Percentiles rank a stretch among this genome's conserved stretches.
phyloP scores from a whole-genome alignment of 768 basidiomycete genomes.

The Paxillus ammoniavirescens region DNA sequence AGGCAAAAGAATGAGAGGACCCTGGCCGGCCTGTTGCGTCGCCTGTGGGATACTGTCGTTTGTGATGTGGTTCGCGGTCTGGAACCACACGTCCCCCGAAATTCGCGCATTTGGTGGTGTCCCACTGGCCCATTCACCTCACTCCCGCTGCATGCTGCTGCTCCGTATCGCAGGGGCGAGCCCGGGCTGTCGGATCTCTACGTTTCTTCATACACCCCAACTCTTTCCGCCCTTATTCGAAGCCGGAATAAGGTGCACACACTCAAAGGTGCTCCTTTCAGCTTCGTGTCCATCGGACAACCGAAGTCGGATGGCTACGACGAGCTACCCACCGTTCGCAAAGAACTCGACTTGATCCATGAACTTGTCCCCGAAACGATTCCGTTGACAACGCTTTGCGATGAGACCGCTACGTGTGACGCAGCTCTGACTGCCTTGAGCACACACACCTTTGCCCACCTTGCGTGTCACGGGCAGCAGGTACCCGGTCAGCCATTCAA shows the following conservation, averaged over 20 bases:
- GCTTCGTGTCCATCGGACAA: slow-evolving; percentile 20
- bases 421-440: slow-evolving; percentile 9
- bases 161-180: slow-evolving; percentile 11
- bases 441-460: slow-evolving; percentile 22
- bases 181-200: slow-evolving; percentile 23
- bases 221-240: slow-evolving; percentile 26
- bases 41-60: slow-evolving; percentile 24
- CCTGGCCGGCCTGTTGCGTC: slow-evolving; percentile 9
- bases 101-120: slow-evolving; percentile 31
- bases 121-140: slow-evolving; percentile 22
- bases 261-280: background rate
- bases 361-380: slow-evolving; percentile 9
- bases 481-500: slow-evolving; percentile 12
- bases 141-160: slow-evolving; percentile 31
- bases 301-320: slow-evolving; percentile 8
- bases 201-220: slow-evolving; percentile 32
- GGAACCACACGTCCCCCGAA: slow-evolving; percentile 2
- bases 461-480: slow-evolving; percentile 28
- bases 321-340: background rate
- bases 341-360: slow-evolving; percentile 15
- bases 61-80: slow-evolving; percentile 18
- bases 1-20: slow-evolving; percentile 3
- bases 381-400: slow-evolving; percentile 8
- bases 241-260: slow-evolving; percentile 3
- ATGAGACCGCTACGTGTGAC: slow-evolving; percentile 11